Evolutionary conservation across 441 rosid species (phyloP).

Genomic region (Pelargonium myrrhifolium): DNA sequence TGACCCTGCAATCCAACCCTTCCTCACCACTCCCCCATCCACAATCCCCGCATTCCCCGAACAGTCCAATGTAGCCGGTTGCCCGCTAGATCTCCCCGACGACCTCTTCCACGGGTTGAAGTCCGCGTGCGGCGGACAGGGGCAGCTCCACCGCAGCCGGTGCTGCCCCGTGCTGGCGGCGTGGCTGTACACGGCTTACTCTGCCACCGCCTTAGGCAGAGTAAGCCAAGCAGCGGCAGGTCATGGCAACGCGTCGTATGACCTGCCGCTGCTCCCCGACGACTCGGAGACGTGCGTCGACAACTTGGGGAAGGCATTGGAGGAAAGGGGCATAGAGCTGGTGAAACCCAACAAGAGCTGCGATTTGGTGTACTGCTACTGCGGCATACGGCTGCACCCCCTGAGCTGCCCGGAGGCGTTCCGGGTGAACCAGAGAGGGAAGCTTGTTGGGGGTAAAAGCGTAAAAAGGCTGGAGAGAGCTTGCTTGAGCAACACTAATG

Average conservation of each 20-base stretch:
- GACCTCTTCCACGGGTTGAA: slow-evolving; percentile 53
- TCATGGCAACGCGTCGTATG: slow-evolving; percentile 29
- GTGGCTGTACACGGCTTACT: slow-evolving; percentile 81
- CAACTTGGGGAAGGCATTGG: slow-evolving; percentile 56
- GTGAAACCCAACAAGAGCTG: slow-evolving; percentile 67
- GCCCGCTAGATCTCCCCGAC: slow-evolving; percentile 63
- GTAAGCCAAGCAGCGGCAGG: slow-evolving; percentile 17
- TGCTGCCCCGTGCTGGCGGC: slow-evolving; percentile 90
- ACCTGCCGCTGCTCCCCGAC: slow-evolving; percentile 76
- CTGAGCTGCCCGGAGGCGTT: slow-evolving; percentile 68
- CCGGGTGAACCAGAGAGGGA: slow-evolving; percentile 39
- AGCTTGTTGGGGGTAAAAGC: slow-evolving; percentile 48
- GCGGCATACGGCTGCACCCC: slow-evolving; percentile 76
- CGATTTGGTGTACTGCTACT: slow-evolving; percentile 76
- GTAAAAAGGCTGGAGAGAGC: slow-evolving; percentile 59
- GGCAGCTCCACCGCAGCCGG: slow-evolving; percentile 34
- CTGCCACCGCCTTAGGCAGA: slow-evolving; percentile 56
- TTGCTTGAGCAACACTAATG: slow-evolving; percentile 47
- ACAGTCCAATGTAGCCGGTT: slow-evolving; percentile 55
- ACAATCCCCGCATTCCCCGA: slow-evolving; percentile 93
- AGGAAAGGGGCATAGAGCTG: slow-evolving; percentile 53
- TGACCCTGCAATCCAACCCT: neutral
- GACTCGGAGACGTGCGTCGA: slow-evolving; percentile 93
- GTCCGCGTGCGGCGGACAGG: slow-evolving; percentile 38
- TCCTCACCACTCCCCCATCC: slow-evolving; percentile 31